Percentiles rank a stretch among this genome's conserved stretches.
Conservation (phyloP, 2,329 filamentous ascomycete species). For the Fusarium brevicatenulatum region DNA sequence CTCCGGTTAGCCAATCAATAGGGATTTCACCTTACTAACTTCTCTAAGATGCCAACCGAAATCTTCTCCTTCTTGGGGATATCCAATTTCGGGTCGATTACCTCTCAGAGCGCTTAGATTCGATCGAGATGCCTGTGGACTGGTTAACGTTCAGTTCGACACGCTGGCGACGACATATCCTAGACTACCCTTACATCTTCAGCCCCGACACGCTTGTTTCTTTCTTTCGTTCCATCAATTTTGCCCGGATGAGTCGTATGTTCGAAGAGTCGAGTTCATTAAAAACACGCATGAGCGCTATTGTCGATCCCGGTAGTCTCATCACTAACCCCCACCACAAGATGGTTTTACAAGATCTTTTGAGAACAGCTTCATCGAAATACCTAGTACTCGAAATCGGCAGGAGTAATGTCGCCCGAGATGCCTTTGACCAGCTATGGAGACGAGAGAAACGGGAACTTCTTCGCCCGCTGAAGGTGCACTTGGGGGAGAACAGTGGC, state of each 20-base stretch:
- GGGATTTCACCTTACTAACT: constrained; percentile 13
- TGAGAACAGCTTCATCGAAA: constrained; percentile 74
- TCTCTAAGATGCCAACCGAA: constrained; percentile 67
- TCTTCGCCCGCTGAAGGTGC: constrained; percentile 86
- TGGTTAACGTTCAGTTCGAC: constrained; percentile 73
- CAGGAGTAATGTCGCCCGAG: constrained; percentile 72
- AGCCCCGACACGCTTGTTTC: constrained; percentile 75
- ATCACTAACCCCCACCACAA: constrained; percentile 68
- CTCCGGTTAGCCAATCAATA: not conserved
- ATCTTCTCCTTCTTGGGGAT: constrained; percentile 71
- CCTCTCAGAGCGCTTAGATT: constrained; percentile 79
- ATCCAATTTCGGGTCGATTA: constrained; percentile 80
- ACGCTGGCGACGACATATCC: constrained; percentile 74
- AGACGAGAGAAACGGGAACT: constrained; percentile 84
- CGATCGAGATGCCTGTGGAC: constrained; percentile 76
- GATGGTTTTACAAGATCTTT: constrained; percentile 68
- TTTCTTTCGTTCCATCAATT: constrained; percentile 90
- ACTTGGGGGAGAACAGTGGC: constrained; percentile 81
- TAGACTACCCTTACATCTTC: constrained; percentile 86
- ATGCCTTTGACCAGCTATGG: constrained; percentile 91
- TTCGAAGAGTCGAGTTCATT: constrained; percentile 75
- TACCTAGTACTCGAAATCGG: constrained; percentile 78
- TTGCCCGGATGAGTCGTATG: constrained; percentile 83
- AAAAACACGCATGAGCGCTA: constrained; percentile 65
- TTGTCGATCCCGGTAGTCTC: constrained; percentile 64